Evolutionary conservation across 306 rosid genomes (phyloP), one percentile per base, ranked within the genome.

Genomic region (Malus sylvestris): DNA sequence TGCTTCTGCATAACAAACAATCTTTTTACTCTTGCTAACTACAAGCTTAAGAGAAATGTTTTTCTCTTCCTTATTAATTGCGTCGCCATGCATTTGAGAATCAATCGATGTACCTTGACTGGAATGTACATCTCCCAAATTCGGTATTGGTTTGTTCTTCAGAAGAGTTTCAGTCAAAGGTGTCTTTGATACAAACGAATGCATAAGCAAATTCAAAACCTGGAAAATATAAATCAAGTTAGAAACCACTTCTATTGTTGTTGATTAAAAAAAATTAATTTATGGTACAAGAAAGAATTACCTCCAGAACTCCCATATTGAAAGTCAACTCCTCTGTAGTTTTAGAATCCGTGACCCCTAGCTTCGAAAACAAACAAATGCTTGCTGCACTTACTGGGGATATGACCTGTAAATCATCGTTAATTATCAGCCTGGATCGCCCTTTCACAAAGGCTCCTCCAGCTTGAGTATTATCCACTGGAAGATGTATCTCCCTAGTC

Each of bases 1-100:
- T 0, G 49, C 80, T 57, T 77, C 80, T 6, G 80, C 74, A 27
- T 77, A 77, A 29, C 69, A 77, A 58, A 77, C 61, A 2, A 12
- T 57, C 2, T 57, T 14, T 61, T 20, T 27, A 0, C 69, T 58
- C 30, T 19, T 45, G 69, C 35, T 57, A 10, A 77, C 60, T 2
- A 20, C 35, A 3, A 76, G 15, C 59, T 68, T 76, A 3, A 76
- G 13, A 25, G 18, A 12, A 52, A 76, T 55, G 23, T 2, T 53
- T 53, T 22, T 10, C 22, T 14, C 16, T 67, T 13, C 45, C 13
- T 45, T 14, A 45, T 45, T 45, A 2, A 44, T 44, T 8, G 12
- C 2, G 12, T 44, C 49, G 3, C 49, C 49, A 11, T 7, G 12
- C 49, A 44, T 9, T 44, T 44, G 49, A 44, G 49, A 11, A 44